A percentile compares a stretch with the other conserved stretches of the same genome.
phyloP scores from a whole-genome alignment of 768 basidiomycete genomes.

The Glaciozyma martinii region DNA sequence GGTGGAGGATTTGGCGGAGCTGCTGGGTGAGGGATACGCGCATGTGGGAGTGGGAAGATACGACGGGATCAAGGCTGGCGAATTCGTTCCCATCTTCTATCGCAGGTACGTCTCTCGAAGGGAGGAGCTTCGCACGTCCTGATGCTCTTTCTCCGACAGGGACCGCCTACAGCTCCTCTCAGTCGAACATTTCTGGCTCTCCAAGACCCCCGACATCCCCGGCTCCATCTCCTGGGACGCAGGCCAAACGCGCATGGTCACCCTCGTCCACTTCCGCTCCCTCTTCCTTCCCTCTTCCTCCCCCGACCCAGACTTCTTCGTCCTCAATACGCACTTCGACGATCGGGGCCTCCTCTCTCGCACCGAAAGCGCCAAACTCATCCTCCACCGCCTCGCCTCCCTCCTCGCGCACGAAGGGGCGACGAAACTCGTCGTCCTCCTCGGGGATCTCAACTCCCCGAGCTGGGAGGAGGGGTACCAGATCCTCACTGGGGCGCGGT shows the following conservation, averaged over 20 bases:
- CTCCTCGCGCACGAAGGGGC: conserved; percentile 19
- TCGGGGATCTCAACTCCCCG: conserved; percentile 41
- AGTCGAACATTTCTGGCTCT: conserved; percentile 38
- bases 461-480: conserved; percentile 38
- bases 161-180: conserved; percentile 30
- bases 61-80: not conserved
- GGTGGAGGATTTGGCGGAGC: conserved; percentile 10
- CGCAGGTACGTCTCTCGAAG: conserved; percentile 5
- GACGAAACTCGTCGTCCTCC: conserved; percentile 33
- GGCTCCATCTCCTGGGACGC: conserved; percentile 41
- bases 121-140: not conserved
- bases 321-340: conserved; percentile 41
- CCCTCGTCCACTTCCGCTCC: conserved; percentile 30
- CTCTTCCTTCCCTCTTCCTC: not conserved
- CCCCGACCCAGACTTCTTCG: conserved; percentile 27
- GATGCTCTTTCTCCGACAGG: not conserved
- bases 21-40: conserved; percentile 15
- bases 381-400: conserved; percentile 31
- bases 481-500: conserved; percentile 31
- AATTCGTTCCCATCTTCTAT: conserved; percentile 30
- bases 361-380: conserved; percentile 36
- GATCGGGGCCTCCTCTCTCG: conserved; percentile 36
- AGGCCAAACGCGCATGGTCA: conserved; percentile 38
- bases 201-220: conserved; percentile 36
- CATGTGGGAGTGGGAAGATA: conserved; percentile 27